These are phyloP conservation scores for Amborella trichopoda DNA, from an alignment of 164 flowering plant species.

Conservation along the genomic window DNA sequence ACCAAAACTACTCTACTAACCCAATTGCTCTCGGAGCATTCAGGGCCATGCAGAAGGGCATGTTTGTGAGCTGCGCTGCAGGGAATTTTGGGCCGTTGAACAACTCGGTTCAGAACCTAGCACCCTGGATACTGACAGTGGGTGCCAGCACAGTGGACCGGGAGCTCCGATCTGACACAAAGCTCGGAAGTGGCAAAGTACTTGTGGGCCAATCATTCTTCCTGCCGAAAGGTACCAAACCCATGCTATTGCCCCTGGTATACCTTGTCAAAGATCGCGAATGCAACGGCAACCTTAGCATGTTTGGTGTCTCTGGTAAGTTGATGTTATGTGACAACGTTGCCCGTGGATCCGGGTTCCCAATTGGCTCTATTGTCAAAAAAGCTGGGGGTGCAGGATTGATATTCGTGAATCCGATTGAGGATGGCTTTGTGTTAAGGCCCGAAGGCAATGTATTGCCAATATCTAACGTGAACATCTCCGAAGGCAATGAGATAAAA, in stretches of 20 bases:
- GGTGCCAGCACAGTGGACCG: slow-evolving; percentile 93
- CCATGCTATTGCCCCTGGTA: slow-evolving; percentile 24
- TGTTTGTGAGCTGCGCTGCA: slow-evolving; percentile 77
- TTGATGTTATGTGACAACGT: slow-evolving; percentile 82
- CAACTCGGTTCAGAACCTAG: slow-evolving; percentile 47
- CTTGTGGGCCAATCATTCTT: slow-evolving; percentile 61
- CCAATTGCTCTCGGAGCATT: slow-evolving; percentile 17
- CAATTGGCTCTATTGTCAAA: slow-evolving; percentile 56
- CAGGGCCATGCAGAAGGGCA: slow-evolving; percentile 12
- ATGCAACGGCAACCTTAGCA: slow-evolving; percentile 36
- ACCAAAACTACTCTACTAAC: background rate
- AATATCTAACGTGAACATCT: slow-evolving; percentile 40
- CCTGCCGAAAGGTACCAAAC: slow-evolving; percentile 30
- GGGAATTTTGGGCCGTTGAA: slow-evolving; percentile 69
- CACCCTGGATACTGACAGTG: slow-evolving; percentile 88
- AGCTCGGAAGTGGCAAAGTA: slow-evolving; percentile 50
- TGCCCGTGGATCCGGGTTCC: slow-evolving; percentile 32
- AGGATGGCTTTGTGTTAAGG: slow-evolving; percentile 51
- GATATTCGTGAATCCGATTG: slow-evolving; percentile 54
- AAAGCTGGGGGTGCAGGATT: slow-evolving; percentile 80
- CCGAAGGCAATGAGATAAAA: slow-evolving; percentile 38
- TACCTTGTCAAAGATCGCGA: slow-evolving; percentile 51
- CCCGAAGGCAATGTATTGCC: slow-evolving; percentile 81
- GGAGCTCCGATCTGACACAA: slow-evolving; percentile 57
- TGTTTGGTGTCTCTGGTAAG: slow-evolving; percentile 52